These are phyloP conservation scores for Magnolia sinica DNA, from an alignment of 164 flowering plant species.

Conservation along the genomic window DNA sequence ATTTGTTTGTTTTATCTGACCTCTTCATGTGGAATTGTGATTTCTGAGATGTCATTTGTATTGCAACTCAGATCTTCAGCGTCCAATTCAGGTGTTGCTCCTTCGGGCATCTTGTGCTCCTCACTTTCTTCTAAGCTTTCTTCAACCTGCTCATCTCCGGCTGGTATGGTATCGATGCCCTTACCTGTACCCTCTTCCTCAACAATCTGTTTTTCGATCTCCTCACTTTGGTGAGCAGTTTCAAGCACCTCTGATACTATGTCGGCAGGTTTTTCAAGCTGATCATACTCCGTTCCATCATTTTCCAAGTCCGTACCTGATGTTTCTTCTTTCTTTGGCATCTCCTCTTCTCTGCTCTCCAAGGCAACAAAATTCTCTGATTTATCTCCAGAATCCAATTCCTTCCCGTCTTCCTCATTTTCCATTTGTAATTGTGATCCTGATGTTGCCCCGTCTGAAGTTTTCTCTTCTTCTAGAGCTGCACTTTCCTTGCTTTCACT, in stretches of 20 bases:
- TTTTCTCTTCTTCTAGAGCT: background rate
- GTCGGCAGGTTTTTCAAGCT: background rate
- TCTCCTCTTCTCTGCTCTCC: background rate
- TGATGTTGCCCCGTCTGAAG: background rate
- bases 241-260: background rate
- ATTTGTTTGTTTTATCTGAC: background rate
- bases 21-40: too few relatives aligned
- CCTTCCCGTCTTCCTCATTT: background rate
- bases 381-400: background rate
- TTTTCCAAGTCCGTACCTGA: background rate
- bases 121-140: slow-evolving; percentile 12
- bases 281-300: background rate
- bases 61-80: background rate
- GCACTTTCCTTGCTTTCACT: background rate
- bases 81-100: background rate
- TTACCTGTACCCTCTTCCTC: slow-evolving; percentile 5
- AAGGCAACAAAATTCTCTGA: background rate
- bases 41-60: background rate
- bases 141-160: slow-evolving; percentile 11
- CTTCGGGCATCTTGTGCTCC: background rate
- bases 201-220: background rate
- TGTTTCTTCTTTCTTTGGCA: background rate
- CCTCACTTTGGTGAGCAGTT: background rate
- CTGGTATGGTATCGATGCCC: slow-evolving; percentile 8
- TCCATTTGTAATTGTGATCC: background rate